Evolutionary conservation across 371 early-diverging fungal genomes (phyloP).

Genomic region (Rhizopus delemar): DNA sequence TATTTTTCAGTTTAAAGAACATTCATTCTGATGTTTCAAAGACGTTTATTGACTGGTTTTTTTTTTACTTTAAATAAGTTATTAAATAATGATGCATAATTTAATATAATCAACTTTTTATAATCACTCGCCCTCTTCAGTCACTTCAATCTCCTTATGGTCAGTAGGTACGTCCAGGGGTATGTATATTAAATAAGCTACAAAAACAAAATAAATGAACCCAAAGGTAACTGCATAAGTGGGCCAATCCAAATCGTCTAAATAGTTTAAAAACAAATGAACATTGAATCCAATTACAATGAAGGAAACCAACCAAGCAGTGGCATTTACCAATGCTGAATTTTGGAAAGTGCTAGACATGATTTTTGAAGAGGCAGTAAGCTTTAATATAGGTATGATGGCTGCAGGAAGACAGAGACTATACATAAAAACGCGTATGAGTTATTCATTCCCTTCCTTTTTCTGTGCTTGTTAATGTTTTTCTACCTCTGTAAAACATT

Average conservation of each 20-base stretch:
- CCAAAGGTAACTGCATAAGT: conserved; percentile 16
- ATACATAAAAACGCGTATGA: background rate
- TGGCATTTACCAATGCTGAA: conserved; percentile 23
- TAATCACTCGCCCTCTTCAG: background rate
- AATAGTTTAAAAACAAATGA: conserved; percentile 50
- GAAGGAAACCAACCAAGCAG: conserved; percentile 45
- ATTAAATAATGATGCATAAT: too few relatives aligned
- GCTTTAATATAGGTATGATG: conserved; percentile 69
- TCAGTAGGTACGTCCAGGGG: conserved; percentile 13
- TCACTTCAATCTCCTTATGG: conserved; percentile 14
- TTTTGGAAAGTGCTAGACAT: conserved; percentile 54
- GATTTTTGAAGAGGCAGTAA: conserved; percentile 52
- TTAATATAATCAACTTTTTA: background rate
- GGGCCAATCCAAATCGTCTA: conserved; percentile 25
- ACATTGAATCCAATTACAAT: conserved; percentile 60
- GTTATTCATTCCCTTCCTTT: background rate
- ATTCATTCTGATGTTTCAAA: too few relatives aligned
- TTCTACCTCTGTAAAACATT: conserved; percentile 68
- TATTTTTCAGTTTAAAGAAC: too few relatives aligned
- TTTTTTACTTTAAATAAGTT: too few relatives aligned
- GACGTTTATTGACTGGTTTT: too few relatives aligned
- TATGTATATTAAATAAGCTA: conserved; percentile 21
- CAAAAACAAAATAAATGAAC: conserved; percentile 24
- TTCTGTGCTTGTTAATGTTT: background rate
- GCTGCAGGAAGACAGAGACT: conserved; percentile 73